phyloP scores from a whole-genome alignment of 768 basidiomycete genomes.

The Suillus clintonianus region DNA sequence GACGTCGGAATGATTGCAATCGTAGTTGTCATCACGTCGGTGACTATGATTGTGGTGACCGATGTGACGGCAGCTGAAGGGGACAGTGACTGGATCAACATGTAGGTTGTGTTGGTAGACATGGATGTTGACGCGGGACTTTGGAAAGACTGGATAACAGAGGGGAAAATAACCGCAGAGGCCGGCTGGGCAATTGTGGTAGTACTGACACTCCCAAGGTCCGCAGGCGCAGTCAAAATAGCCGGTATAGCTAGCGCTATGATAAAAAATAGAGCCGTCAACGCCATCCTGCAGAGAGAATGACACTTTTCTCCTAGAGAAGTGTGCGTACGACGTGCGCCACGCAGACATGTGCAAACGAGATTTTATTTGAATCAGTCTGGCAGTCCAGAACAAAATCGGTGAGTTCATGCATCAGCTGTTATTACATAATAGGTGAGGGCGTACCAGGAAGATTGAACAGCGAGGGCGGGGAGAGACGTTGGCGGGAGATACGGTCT shows the following conservation, averaged over 20 bases:
- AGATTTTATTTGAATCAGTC: background rate
- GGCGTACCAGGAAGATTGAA: no score
- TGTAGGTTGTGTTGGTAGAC: background rate
- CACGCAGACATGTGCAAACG: background rate
- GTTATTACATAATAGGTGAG: no score
- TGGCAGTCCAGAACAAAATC: background rate
- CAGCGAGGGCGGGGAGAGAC: no score
- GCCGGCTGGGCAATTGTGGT: background rate
- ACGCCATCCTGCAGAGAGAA: background rate
- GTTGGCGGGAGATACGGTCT: no score
- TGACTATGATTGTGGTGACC: conserved; percentile 6
- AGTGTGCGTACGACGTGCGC: background rate
- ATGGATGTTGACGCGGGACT: background rate
- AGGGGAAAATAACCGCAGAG: background rate
- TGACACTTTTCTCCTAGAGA: background rate
- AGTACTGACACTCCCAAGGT: background rate
- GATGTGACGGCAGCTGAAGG: background rate
- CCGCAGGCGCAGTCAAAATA: background rate
- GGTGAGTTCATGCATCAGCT: background rate
- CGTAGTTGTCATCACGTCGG: conserved; percentile 12
- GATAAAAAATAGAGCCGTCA: background rate
- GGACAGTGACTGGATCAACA: no score
- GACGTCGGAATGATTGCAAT: conserved; percentile 1
- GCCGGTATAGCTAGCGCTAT: background rate
- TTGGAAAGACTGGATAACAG: background rate